Conservation (phyloP, 805 yeast species). For the Cyberlindnera maritima region DNA sequence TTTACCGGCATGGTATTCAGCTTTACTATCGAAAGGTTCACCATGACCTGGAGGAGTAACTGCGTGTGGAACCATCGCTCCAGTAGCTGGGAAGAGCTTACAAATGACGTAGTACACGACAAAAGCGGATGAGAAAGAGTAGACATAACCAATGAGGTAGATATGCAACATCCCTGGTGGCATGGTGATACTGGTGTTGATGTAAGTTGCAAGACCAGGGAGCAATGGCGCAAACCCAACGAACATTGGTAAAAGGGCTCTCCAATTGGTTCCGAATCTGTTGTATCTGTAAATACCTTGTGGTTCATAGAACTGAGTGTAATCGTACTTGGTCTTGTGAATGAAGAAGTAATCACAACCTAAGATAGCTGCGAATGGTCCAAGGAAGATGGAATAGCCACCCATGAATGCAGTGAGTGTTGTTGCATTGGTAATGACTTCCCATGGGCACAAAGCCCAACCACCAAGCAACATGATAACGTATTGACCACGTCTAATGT, state of each 20-base stretch:
- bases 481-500: slow-evolving; percentile 53
- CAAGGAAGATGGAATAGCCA: slow-evolving; percentile 18
- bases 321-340: slow-evolving; percentile 12
- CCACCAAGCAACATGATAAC: slow-evolving; percentile 15
- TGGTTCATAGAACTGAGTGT: slow-evolving; percentile 7
- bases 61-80: slow-evolving; percentile 3
- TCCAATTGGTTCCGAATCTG: slow-evolving; percentile 15
- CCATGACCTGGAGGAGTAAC: slow-evolving; percentile 6
- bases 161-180: slow-evolving; percentile 11
- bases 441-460: slow-evolving; percentile 19
- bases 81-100: slow-evolving; percentile 11
- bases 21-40: not conserved
- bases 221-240: slow-evolving; percentile 15
- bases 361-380: slow-evolving; percentile 18
- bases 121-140: slow-evolving; percentile 14
- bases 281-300: slow-evolving; percentile 13
- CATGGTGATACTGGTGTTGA: slow-evolving; percentile 11
- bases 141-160: slow-evolving; percentile 17
- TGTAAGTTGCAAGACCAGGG: slow-evolving; percentile 15
- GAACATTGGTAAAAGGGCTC: slow-evolving; percentile 9
- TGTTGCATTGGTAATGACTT: slow-evolving; percentile 13
- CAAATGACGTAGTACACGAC: slow-evolving; percentile 8
- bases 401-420: slow-evolving; percentile 18
- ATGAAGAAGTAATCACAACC: slow-evolving; percentile 15
- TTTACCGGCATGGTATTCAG: not conserved